A percentile compares a stretch with the other conserved stretches of the same genome.
These are phyloP conservation scores for Suillus hirtellus DNA, from an alignment of 768 basidiomycete genomes.

Conservation along the genomic window DNA sequence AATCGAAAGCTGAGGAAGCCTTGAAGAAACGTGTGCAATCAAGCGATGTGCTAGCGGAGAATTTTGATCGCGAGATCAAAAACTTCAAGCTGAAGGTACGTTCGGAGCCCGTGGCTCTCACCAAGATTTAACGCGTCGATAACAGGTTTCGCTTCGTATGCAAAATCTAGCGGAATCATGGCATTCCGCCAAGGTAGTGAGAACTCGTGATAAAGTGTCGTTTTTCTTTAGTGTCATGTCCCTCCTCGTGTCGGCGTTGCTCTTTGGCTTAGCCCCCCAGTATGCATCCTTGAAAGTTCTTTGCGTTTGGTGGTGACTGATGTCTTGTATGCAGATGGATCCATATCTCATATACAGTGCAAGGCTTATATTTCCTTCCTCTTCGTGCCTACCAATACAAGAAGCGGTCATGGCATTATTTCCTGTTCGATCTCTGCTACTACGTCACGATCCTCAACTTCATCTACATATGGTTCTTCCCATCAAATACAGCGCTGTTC, in stretches of 20 bases:
- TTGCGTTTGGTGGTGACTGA: conserved; percentile 11
- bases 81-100: conserved; percentile 82
- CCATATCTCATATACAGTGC: conserved; percentile 82
- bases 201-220: conserved; percentile 80
- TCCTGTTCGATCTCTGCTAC: conserved; percentile 91
- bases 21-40: conserved; percentile 61
- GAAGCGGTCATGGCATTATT: conserved; percentile 92
- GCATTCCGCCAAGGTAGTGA: conserved; percentile 89
- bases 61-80: conserved; percentile 84
- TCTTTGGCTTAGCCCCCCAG: conserved; percentile 89
- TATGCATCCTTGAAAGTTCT: conserved; percentile 41
- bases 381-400: conserved; percentile 86
- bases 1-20: conserved; percentile 78
- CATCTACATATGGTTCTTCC: conserved; percentile 89
- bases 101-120: neutral
- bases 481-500: conserved; percentile 74
- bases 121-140: conserved; percentile 5
- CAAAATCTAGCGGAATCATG: conserved; percentile 77
- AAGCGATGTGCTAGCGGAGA: conserved; percentile 68
- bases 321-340: conserved; percentile 61
- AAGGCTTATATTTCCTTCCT: conserved; percentile 77
- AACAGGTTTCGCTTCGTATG: conserved; percentile 78
- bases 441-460: conserved; percentile 91
- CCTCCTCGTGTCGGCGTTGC: conserved; percentile 76
- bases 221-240: conserved; percentile 96